These are phyloP conservation scores for Mycena epipterygia DNA, from an alignment of 768 basidiomycete species.

Conservation along the genomic window DNA sequence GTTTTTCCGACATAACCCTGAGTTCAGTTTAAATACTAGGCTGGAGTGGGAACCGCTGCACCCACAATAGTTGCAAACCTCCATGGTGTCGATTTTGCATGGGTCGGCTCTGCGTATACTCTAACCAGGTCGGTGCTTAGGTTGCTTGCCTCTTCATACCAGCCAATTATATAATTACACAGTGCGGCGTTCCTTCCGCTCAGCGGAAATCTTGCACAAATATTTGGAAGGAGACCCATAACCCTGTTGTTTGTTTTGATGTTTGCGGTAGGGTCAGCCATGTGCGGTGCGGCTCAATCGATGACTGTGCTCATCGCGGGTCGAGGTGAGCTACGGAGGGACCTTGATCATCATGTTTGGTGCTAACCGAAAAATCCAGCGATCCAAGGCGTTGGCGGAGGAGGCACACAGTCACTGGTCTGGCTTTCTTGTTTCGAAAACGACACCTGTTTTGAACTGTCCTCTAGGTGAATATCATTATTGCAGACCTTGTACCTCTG, in stretches of 20 bases:
- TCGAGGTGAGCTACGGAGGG: background rate
- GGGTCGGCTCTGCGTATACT: constrained; percentile 57
- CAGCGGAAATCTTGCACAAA: constrained; percentile 47
- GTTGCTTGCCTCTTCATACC: constrained; percentile 11
- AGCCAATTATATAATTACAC: background rate
- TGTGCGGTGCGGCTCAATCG: constrained; percentile 35
- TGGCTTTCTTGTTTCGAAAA: background rate
- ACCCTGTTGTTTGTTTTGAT: constrained; percentile 40
- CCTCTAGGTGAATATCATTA: constrained; percentile 42
- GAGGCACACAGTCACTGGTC: constrained; percentile 45
- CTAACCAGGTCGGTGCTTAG: constrained; percentile 45
- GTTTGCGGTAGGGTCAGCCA: constrained; percentile 55
- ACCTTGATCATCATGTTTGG: background rate
- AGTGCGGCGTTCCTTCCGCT: constrained; percentile 44
- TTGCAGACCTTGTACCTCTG: constrained; percentile 56
- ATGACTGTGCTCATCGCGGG: constrained; percentile 15
- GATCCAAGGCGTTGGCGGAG: constrained; percentile 49
- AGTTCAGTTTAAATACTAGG: constrained; percentile 1
- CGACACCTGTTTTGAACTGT: background rate
- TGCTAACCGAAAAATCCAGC: constrained; percentile 26
- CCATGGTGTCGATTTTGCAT: constrained; percentile 47
- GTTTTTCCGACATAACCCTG: too few species aligned
- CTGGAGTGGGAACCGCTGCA: constrained; percentile 37
- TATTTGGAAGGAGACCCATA: constrained; percentile 48
- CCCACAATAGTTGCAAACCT: constrained; percentile 28